Conservation (phyloP, 495 filamentous ascomycete species). For the Polyplosphaeria fusca region DNA sequence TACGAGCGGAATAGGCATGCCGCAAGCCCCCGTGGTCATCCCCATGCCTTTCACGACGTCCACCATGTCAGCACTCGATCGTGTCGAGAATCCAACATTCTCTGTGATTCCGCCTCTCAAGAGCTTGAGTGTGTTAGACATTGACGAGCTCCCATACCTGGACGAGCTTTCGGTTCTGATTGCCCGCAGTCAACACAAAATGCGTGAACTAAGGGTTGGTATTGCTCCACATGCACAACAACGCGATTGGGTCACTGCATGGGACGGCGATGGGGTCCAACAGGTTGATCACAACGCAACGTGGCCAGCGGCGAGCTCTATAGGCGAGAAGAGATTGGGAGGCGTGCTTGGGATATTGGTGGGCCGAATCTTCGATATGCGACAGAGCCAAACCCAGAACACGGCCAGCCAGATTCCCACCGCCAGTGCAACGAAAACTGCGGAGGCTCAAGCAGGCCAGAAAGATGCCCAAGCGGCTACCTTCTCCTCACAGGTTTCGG, state of each 20-base stretch:
- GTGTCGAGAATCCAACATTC: conserved; percentile 81
- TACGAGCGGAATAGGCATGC: conserved; percentile 21
- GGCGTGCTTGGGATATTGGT: conserved; percentile 73
- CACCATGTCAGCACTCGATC: conserved; percentile 42
- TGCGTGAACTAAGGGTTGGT: conserved; percentile 77
- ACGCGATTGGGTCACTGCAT: conserved; percentile 58
- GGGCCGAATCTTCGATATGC: conserved; percentile 62
- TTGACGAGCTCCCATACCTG: conserved; percentile 83
- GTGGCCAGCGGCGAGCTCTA: conserved; percentile 33
- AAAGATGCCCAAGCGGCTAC: not conserved
- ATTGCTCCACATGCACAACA: conserved; percentile 60
- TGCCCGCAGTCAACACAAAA: conserved; percentile 61
- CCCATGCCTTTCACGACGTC: conserved; percentile 30
- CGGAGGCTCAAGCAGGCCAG: not conserved
- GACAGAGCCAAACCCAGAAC: conserved; percentile 38
- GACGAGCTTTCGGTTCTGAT: conserved; percentile 86
- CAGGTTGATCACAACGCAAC: conserved; percentile 54
- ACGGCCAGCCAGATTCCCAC: conserved; percentile 2
- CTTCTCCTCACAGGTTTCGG: not conserved
- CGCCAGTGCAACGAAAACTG: not conserved
- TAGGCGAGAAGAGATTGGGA: conserved; percentile 50
- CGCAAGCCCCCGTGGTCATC: conserved; percentile 23
- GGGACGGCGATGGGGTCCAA: conserved; percentile 56
- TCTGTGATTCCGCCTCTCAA: conserved; percentile 78
- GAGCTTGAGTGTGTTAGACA: conserved; percentile 79